Evolutionary conservation across 2,329 filamentous ascomycete genomes (phyloP).

Genomic region (Exophiala sp.): DNA sequence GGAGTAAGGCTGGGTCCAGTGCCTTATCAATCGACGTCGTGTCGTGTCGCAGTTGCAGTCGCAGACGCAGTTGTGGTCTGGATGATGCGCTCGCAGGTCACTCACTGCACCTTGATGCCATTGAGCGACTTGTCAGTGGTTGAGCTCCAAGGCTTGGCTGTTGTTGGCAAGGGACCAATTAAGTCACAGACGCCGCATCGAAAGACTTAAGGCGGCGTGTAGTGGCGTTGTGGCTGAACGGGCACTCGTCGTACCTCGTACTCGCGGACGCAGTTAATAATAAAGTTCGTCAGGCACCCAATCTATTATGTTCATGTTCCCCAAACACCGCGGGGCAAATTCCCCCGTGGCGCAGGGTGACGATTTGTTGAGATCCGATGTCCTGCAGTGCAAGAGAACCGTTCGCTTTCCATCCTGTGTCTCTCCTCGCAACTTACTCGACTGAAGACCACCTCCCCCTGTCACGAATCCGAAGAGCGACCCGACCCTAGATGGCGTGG

Average conservation of each 20-base stretch:
- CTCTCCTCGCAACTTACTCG: no score
- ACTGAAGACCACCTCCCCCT: no score
- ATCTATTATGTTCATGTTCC: no score
- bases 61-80: not conserved
- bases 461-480: no score
- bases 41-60: not conserved
- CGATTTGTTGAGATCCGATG: constrained; percentile 15
- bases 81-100: not conserved
- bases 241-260: not conserved
- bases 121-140: not conserved
- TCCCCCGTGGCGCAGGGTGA: not conserved
- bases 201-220: not conserved
- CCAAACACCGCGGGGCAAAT: not conserved
- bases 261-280: not conserved
- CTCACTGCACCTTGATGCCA: no score
- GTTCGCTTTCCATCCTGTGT: no score
- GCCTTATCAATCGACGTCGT: not conserved
- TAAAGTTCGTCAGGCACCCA: no score
- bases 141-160: not conserved
- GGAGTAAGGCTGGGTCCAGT: not conserved
- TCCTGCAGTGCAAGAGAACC: not conserved
- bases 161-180: not conserved
- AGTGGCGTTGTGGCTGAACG: not conserved
- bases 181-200: not conserved
- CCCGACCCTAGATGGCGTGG: not conserved